Base-by-base conservation (phyloP, 2,329 filamentous ascomycete genomes). In the Sporothrix humicola region DNA sequence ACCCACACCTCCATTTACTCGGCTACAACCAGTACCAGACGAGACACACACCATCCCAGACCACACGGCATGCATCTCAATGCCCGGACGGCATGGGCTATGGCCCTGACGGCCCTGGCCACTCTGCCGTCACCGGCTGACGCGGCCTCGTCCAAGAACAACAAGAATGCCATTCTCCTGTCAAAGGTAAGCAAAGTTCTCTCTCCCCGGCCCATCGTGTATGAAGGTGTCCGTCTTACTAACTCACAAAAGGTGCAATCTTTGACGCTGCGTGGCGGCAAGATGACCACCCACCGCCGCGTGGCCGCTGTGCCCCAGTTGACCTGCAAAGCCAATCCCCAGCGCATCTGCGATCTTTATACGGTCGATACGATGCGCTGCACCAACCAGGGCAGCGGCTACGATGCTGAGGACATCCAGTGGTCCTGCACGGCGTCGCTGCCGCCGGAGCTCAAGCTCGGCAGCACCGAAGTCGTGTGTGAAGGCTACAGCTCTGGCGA, bases 401-500 rank as follows among this genome's bases (percentile, higher is more conserved):
- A 98, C 84, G 89, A 90, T 76, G 81, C 84, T 59, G 90, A 96
- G 82, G 92, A 97, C 80, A 87, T 98, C 52, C 91, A 97, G 83
- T 99, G 95, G 95, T 93, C 93, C 42, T 99, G 95, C 83, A 89
- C 89, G 6, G 89, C 90, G 0, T 81, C 83, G 1, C 81, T 92
- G 17, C 90, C 90, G 0, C 83, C 85, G 26, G 87, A 90, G 78
- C 85, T 92, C 76, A 88, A 88, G 82, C 89, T 98, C 42, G 95
- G 93, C 73, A 87, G 88, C 75, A 98, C 95, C 12, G 95, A 98
- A 75, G 95, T 98, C 72, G 85, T 94, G 12, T 99, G 96, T 82
- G 95, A 99, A 80, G 95, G 96, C 12, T 98, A 97, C 83, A 85
- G 88, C 73, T 86, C 84, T 15, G 83, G 91, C 0, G 89, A 95